These are phyloP conservation scores for Suhomyces maxii DNA, from an alignment of 1,139 yeast species.

Conservation along the genomic window DNA sequence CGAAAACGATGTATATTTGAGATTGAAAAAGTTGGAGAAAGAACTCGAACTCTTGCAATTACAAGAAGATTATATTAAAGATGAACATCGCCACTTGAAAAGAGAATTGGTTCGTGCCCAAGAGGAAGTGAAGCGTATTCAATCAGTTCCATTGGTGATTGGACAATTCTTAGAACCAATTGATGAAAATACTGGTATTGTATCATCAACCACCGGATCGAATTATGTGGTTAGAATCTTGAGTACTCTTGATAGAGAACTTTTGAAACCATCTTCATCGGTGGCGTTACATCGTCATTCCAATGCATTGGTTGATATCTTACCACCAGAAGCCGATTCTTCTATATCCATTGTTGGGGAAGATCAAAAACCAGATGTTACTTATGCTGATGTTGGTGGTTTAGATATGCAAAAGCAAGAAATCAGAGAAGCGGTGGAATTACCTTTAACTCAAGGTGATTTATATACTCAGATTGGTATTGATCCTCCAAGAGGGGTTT, in stretches of 20 bases:
- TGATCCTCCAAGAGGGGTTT: constrained; percentile 97
- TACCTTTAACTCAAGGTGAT: constrained; percentile 95
- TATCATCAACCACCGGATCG: constrained; percentile 95
- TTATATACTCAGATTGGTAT: constrained; percentile 96
- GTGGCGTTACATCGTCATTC: constrained; percentile 98
- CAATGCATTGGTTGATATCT: constrained; percentile 92
- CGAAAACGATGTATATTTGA: constrained; percentile 72
- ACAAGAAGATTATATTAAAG: constrained; percentile 96
- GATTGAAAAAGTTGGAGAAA: constrained; percentile 82
- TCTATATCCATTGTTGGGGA: constrained; percentile 93
- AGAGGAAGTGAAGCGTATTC: constrained; percentile 96
- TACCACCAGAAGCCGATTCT: constrained; percentile 99
- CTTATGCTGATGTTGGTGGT: constrained; percentile 96
- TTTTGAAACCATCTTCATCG: constrained; percentile 90
- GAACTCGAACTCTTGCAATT: constrained; percentile 79
- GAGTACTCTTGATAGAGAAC: constrained; percentile 91
- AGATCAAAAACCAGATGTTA: constrained; percentile 87
- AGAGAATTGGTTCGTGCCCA: constrained; percentile 95
- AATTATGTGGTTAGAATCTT: constrained; percentile 93
- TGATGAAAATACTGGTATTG: constrained; percentile 95
- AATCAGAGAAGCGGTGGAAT: constrained; percentile 96
- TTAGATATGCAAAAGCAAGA: constrained; percentile 99
- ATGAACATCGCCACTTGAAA: constrained; percentile 94
- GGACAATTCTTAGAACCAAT: constrained; percentile 98
- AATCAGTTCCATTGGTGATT: constrained; percentile 95